These are phyloP conservation scores for Mortierella sp. DNA, from an alignment of 371 early-diverging fungal species.

Conservation along the genomic window DNA sequence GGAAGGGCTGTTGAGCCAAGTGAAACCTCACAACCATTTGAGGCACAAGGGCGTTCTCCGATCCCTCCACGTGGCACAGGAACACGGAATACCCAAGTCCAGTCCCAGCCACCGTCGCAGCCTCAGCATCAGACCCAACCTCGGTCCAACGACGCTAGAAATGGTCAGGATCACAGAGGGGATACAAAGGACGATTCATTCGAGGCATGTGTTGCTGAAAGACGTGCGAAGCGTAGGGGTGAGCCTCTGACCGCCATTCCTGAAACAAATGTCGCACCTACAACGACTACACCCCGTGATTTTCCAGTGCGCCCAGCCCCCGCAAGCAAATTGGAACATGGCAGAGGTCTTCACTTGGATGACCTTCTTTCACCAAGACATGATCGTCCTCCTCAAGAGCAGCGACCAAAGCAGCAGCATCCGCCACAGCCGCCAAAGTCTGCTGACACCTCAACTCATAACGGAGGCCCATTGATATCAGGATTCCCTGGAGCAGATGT, in stretches of 20 bases:
- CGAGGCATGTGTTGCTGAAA: constrained; percentile 26
- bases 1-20: background rate
- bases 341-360: constrained; percentile 28
- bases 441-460: background rate
- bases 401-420: background rate
- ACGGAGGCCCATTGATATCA: constrained; percentile 1
- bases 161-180: constrained; percentile 2
- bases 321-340: constrained; percentile 31
- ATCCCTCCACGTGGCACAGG: background rate
- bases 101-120: background rate
- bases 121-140: constrained; percentile 1
- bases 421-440: background rate
- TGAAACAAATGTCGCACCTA: background rate
- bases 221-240: constrained; percentile 21
- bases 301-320: background rate
- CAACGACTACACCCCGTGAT: background rate
- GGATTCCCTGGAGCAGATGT: background rate
- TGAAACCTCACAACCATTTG: background rate
- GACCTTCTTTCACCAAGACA: constrained; percentile 33
- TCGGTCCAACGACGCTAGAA: background rate
- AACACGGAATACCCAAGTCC: background rate
- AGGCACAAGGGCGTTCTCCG: background rate
- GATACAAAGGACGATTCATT: constrained; percentile 23
- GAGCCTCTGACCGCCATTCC: constrained; percentile 4
- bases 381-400: constrained; percentile 1